Percentiles rank a stretch among this genome's conserved stretches.
Evolutionary conservation across 2,329 filamentous ascomycete species (phyloP).

Genomic region (Paradendryphiella salina): DNA sequence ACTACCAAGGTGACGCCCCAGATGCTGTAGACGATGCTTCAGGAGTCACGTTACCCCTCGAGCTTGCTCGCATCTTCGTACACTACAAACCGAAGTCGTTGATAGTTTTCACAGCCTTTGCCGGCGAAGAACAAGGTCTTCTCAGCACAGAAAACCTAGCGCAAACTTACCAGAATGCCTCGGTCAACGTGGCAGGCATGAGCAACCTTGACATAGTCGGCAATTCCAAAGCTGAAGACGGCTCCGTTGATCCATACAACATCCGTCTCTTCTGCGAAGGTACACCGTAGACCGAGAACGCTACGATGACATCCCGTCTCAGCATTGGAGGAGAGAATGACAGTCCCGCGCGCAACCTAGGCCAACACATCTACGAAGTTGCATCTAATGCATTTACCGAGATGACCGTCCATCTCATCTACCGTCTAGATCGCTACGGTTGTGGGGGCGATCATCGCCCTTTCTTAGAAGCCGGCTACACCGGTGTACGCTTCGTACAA

Average conservation of each 20-base stretch:
- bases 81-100: constrained; percentile 53
- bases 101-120: constrained; percentile 58
- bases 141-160: constrained; percentile 56
- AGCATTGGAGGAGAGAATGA: constrained; percentile 53
- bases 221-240: constrained; percentile 50
- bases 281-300: constrained; percentile 50
- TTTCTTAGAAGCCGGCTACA: constrained; percentile 58
- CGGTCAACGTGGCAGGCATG: constrained; percentile 57
- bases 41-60: constrained; percentile 50
- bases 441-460: constrained; percentile 59
- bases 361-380: constrained; percentile 58
- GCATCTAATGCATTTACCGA: constrained; percentile 53
- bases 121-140: constrained; percentile 60
- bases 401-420: constrained; percentile 59
- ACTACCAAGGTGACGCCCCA: constrained; percentile 56
- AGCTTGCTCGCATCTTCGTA: constrained; percentile 57
- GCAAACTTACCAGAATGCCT: constrained; percentile 54
- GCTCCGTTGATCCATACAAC: constrained; percentile 51
- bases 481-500: constrained; percentile 59
- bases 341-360: constrained; percentile 56
- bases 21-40: constrained; percentile 58
- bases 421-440: constrained; percentile 59
- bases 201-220: constrained; percentile 61
- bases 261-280: constrained; percentile 58
- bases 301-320: constrained; percentile 43